Percentiles rank a stretch among this genome's conserved stretches.
Evolutionary conservation across 352 stramenopile genomes (phyloP).

Genomic region (Chrysophaeum taylorii): DNA sequence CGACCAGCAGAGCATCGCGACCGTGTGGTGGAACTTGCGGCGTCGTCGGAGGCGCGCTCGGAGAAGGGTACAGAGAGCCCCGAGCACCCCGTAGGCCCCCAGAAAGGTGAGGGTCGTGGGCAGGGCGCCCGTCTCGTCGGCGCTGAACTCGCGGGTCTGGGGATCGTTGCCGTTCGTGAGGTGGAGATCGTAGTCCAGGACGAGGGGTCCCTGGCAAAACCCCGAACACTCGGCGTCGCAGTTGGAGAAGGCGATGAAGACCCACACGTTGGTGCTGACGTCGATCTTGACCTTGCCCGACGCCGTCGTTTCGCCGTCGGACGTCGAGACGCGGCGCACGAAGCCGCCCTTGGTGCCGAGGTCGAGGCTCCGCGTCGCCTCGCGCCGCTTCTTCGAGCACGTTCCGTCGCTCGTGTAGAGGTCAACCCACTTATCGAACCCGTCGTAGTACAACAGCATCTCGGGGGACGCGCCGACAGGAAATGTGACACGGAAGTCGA

Average conservation of each 20-base stretch:
- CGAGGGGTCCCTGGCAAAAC: slow-evolving; percentile 16
- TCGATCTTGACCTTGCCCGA: slow-evolving; percentile 10
- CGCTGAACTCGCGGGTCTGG: slow-evolving; percentile 5
- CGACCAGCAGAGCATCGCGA: slow-evolving; percentile 13
- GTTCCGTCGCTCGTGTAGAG: neutral
- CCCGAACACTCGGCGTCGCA: slow-evolving; percentile 13
- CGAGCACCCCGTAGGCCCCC: slow-evolving; percentile 8
- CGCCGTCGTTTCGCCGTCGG: neutral
- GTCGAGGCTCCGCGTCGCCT: neutral
- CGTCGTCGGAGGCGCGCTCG: neutral
- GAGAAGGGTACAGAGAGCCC: neutral
- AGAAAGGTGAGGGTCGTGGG: neutral
- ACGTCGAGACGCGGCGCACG: neutral
- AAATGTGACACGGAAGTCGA: slow-evolving; percentile 12
- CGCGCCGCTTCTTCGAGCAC: neutral
- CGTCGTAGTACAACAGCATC: slow-evolving; percentile 18
- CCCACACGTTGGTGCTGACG: slow-evolving; percentile 15
- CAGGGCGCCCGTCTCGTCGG: slow-evolving; percentile 18
- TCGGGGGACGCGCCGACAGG: neutral
- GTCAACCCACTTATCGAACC: slow-evolving; percentile 12
- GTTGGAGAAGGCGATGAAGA: slow-evolving; percentile 22
- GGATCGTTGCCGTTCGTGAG: slow-evolving; percentile 11
- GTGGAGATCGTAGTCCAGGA: slow-evolving; percentile 16
- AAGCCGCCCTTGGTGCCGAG: neutral
- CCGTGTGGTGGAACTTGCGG: slow-evolving; percentile 23